A percentile compares a stretch with the other conserved stretches of the same genome.
Evolutionary conservation across 495 filamentous ascomycete species (phyloP).

Genomic region (Hyphodiscus hymeniophilus): DNA sequence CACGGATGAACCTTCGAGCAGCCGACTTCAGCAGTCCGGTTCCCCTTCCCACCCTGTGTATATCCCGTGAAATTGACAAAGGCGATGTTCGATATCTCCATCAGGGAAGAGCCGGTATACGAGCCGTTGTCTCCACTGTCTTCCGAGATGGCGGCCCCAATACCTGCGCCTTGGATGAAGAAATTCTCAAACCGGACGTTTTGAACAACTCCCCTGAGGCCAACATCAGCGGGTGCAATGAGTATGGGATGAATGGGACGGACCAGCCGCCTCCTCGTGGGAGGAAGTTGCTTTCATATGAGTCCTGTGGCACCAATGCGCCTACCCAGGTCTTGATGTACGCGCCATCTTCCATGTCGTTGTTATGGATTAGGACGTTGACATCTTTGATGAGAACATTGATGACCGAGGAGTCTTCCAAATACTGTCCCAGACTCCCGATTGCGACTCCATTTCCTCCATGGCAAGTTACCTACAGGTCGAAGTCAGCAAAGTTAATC

Average conservation of each 20-base stretch:
- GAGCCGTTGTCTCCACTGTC: slow-evolving; percentile 45
- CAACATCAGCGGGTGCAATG: not conserved
- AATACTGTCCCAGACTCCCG: slow-evolving; percentile 48
- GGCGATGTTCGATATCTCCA: slow-evolving; percentile 40
- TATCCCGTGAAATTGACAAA: slow-evolving; percentile 49
- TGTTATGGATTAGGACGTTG: slow-evolving; percentile 36
- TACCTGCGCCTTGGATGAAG: slow-evolving; percentile 33
- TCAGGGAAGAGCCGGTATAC: slow-evolving; percentile 37
- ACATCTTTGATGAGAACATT: slow-evolving; percentile 41
- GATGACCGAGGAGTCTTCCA: slow-evolving; percentile 42
- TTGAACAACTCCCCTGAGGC: slow-evolving; percentile 32
- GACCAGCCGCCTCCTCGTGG: slow-evolving; percentile 45
- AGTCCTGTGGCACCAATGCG: slow-evolving; percentile 32
- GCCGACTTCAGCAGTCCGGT: slow-evolving; percentile 31
- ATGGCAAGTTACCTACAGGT: slow-evolving; percentile 35
- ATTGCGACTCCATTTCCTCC: slow-evolving; percentile 51
- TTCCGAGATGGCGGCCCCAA: slow-evolving; percentile 36
- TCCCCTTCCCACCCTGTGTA: slow-evolving; percentile 22
- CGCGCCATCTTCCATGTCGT: slow-evolving; percentile 41
- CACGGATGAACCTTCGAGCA: slow-evolving; percentile 40
- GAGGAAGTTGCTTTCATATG: slow-evolving; percentile 38
- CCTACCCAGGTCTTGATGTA: slow-evolving; percentile 56
- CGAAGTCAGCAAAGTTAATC: not conserved
- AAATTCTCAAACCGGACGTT: slow-evolving; percentile 50
- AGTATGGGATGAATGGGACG: not conserved